phyloP scores from a whole-genome alignment of 2,329 filamentous ascomycete genomes.

The Hortaea werneckii region DNA sequence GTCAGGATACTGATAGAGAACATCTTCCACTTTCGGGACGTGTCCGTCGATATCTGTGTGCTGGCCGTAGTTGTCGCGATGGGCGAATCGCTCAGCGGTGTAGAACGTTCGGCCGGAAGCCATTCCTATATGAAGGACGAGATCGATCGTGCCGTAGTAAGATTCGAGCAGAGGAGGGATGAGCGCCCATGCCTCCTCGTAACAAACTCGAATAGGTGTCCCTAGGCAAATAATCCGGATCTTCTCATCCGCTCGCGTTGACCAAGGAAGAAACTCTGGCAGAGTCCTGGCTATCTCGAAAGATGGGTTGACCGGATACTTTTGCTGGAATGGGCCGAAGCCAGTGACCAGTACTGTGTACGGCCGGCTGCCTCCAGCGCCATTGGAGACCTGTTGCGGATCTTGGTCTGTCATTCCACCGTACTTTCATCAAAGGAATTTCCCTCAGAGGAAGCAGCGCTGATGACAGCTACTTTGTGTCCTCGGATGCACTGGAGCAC shows the following conservation, averaged over 20 bases:
- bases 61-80: slow-evolving; percentile 58
- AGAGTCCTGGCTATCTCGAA: slow-evolving; percentile 65
- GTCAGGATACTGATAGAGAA: slow-evolving; percentile 15
- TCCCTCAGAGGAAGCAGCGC: no score
- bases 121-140: slow-evolving; percentile 72
- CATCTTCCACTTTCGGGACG: slow-evolving; percentile 18
- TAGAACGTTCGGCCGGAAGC: slow-evolving; percentile 56
- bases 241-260: slow-evolving; percentile 23
- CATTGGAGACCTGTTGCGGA: no score
- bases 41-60: slow-evolving; percentile 58
- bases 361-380: neutral
- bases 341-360: slow-evolving; percentile 37
- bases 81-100: slow-evolving; percentile 58
- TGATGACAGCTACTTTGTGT: no score
- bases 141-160: slow-evolving; percentile 44
- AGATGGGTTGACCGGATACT: slow-evolving; percentile 62
- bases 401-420: no score
- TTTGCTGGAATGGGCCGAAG: slow-evolving; percentile 56
- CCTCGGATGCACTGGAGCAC: no score
- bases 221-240: slow-evolving; percentile 58
- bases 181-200: slow-evolving; percentile 52
- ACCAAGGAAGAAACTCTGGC: slow-evolving; percentile 49
- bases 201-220: slow-evolving; percentile 59
- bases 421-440: neutral
- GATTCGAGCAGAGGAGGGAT: slow-evolving; percentile 53